These are phyloP conservation scores for Rhizophora mangle DNA, from an alignment of 345 rosid genomes.

Conservation along the genomic window DNA sequence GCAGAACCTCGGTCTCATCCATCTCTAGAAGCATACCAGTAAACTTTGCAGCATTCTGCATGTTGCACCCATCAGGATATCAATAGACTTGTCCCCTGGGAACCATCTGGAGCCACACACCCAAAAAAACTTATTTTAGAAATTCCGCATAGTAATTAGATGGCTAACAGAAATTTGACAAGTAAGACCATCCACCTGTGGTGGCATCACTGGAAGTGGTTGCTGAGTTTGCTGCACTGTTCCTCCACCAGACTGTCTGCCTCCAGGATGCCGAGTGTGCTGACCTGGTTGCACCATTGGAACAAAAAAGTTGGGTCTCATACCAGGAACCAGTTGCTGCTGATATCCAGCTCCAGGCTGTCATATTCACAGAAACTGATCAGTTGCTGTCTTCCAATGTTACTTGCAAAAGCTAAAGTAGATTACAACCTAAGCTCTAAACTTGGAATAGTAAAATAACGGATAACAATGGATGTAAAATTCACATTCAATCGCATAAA, in stretches of 20 bases:
- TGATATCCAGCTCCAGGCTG: slow-evolving; percentile 22
- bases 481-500: too few relatives aligned
- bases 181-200: neutral
- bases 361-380: neutral
- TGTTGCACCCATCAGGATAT: slow-evolving; percentile 10
- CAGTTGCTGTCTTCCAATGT: neutral
- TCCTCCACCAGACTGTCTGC: slow-evolving; percentile 11
- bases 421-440: too few relatives aligned
- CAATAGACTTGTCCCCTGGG: slow-evolving; percentile 13
- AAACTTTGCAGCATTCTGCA: slow-evolving; percentile 21
- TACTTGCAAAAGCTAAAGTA: neutral
- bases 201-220: slow-evolving; percentile 13
- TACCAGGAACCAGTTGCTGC: slow-evolving; percentile 20
- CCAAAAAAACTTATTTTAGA: neutral
- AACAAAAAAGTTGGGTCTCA: slow-evolving; percentile 18
- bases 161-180: neutral
- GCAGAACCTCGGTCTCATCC: slow-evolving; percentile 19
- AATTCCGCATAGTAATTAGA: neutral
- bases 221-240: slow-evolving; percentile 9
- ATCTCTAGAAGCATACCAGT: slow-evolving; percentile 26
- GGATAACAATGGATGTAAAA: too few relatives aligned
- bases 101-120: slow-evolving; percentile 8
- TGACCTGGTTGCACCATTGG: slow-evolving; percentile 20
- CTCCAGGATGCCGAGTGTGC: slow-evolving; percentile 19
- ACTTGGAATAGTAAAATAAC: too few relatives aligned